Conservation (phyloP, 208 protist species). For the Endotrypanum monterogeii region DNA sequence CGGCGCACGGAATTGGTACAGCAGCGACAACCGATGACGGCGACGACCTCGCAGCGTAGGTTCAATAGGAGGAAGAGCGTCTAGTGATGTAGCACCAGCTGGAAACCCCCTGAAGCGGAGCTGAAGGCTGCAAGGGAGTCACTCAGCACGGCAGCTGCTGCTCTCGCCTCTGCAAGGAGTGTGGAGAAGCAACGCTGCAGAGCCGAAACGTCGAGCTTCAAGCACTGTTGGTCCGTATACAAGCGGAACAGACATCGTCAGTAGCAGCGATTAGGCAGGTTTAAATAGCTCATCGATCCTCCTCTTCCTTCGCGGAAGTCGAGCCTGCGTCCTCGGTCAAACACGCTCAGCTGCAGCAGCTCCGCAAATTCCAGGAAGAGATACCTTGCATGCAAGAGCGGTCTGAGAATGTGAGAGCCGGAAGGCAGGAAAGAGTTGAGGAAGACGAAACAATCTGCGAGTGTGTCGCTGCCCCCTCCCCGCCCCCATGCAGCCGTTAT, state of each 20-base stretch:
- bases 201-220: constrained; percentile 9
- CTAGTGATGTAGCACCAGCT: constrained; percentile 10
- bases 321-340: not conserved
- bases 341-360: not conserved
- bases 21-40: constrained; percentile 1
- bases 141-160: not conserved
- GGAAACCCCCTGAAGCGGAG: constrained; percentile 11
- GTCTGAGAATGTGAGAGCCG: not conserved
- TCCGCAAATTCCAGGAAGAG: not conserved
- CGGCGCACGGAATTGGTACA: not conserved
- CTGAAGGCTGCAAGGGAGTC: constrained; percentile 2
- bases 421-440: not conserved
- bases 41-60: constrained; percentile 21
- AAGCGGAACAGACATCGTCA: not conserved
- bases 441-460: not conserved
- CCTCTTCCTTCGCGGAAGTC: not conserved
- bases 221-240: not conserved
- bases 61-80: constrained; percentile 19
- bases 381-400: not conserved
- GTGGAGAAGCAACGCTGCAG: constrained; percentile 5
- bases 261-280: not conserved
- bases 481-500: not conserved
- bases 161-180: constrained; percentile 3
- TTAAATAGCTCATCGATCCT: not conserved
- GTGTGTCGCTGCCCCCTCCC: not conserved